Conservation (phyloP, 306 rosid genomes). For the Rosa lucieae region DNA sequence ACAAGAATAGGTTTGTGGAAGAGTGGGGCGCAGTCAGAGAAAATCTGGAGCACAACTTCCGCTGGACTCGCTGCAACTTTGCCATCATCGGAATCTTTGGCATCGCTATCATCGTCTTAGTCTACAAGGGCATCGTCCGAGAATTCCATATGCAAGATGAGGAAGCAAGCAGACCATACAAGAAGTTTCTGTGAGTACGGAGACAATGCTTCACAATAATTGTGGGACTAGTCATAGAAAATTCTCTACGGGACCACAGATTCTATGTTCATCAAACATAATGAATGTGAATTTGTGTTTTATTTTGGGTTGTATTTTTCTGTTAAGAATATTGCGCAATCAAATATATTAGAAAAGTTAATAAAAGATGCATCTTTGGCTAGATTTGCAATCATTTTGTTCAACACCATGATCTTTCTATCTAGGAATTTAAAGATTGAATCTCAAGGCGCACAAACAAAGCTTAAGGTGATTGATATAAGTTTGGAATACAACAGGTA, state of each 20-base stretch:
- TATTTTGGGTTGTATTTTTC: constrained; percentile 8
- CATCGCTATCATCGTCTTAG: constrained; percentile 69
- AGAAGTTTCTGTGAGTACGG: constrained; percentile 63
- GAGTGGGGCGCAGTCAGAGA: constrained; percentile 90
- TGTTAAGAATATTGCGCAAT: constrained; percentile 7
- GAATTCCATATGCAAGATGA: constrained; percentile 98
- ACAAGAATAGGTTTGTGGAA: constrained; percentile 84
- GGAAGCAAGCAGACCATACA: constrained; percentile 80
- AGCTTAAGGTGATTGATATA: too few relatives aligned
- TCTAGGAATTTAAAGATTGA: too few relatives aligned
- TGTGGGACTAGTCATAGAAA: constrained; percentile 26
- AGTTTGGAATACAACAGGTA: too few relatives aligned
- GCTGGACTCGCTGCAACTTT: constrained; percentile 91
- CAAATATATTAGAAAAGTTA: too few relatives aligned
- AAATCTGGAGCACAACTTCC: constrained; percentile 83
- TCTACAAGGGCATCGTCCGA: constrained; percentile 87
- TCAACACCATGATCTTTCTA: too few relatives aligned
- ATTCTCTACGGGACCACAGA: constrained; percentile 31
- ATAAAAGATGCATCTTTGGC: too few relatives aligned
- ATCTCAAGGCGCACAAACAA: too few relatives aligned
- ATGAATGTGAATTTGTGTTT: not conserved
- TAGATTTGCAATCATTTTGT: too few relatives aligned
- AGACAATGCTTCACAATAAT: constrained; percentile 36
- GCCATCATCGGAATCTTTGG: constrained; percentile 86
- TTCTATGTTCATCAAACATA: not conserved